These are phyloP conservation scores for Leucaena leucocephala DNA, from an alignment of 306 rosid genomes.

Conservation along the genomic window DNA sequence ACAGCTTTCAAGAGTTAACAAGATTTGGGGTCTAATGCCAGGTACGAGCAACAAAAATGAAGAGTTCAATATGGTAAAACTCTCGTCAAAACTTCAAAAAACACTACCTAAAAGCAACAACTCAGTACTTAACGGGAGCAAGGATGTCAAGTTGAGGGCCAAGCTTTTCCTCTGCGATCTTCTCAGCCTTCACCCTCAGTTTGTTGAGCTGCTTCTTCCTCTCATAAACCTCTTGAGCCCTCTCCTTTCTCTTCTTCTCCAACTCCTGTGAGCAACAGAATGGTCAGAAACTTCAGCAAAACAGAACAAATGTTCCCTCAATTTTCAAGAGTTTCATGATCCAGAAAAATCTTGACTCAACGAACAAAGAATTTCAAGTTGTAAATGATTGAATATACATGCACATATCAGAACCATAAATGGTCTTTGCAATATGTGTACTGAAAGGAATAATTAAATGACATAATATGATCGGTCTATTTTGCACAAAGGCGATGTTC, in stretches of 20 bases:
- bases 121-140: constrained; percentile 68
- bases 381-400: not conserved
- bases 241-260: constrained; percentile 81
- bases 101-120: constrained; percentile 10
- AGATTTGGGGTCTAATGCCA: constrained; percentile 12
- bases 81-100: constrained; percentile 22
- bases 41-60: constrained; percentile 35
- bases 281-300: not conserved
- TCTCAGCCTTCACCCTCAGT: constrained; percentile 67
- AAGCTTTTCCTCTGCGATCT: constrained; percentile 67
- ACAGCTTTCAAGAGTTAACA: constrained; percentile 8
- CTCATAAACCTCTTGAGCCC: constrained; percentile 56
- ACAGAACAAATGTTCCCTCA: not conserved
- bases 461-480: not conserved
- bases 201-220: constrained; percentile 76
- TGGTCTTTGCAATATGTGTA: constrained; percentile 46
- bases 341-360: not conserved
- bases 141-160: constrained; percentile 66
- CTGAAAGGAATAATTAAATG: not conserved
- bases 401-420: not conserved
- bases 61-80: constrained; percentile 30
- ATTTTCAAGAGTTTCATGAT: not conserved
- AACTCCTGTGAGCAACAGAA: constrained; percentile 49
- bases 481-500: not conserved
- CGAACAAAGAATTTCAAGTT: not conserved